Conservation (phyloP, 1,284 basidiomycete genomes). For the Rhodotorula sp. region DNA sequence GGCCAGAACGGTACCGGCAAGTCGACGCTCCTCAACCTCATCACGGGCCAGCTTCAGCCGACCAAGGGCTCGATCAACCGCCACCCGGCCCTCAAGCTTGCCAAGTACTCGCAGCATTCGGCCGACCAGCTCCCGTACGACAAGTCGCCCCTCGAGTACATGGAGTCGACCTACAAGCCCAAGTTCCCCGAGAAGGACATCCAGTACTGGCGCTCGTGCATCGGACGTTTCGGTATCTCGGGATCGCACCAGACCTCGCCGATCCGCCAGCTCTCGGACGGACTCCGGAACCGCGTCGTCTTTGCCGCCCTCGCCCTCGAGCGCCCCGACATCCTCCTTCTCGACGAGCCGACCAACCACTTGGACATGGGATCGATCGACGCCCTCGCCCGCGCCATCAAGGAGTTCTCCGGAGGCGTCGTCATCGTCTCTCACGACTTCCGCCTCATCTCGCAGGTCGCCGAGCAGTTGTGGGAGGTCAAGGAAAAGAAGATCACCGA, state of each 20-base stretch:
- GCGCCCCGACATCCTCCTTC: constrained; percentile 51
- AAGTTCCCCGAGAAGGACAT: constrained; percentile 95
- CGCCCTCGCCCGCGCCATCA: constrained; percentile 89
- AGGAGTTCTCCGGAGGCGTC: constrained; percentile 95
- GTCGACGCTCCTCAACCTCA: constrained; percentile 92
- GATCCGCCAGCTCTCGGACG: constrained; percentile 93
- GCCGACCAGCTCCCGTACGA: constrained; percentile 98
- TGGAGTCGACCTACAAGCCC: constrained; percentile 72
- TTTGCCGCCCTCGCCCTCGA: constrained; percentile 72
- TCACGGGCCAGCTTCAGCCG: constrained; percentile 80
- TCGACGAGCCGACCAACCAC: constrained; percentile 81
- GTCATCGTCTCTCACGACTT: constrained; percentile 98
- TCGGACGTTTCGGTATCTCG: constrained; percentile 93
- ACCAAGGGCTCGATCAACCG: constrained; percentile 80
- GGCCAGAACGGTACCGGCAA: constrained; percentile 98
- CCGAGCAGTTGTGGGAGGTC: constrained; percentile 98
- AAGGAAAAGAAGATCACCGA: constrained; percentile 91
- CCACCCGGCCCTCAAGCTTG: constrained; percentile 86
- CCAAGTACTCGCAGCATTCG: constrained; percentile 88
- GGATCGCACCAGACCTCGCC: constrained; percentile 90
- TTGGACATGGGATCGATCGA: constrained; percentile 94
- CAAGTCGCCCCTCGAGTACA: constrained; percentile 88
- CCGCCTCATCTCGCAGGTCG: constrained; percentile 67
- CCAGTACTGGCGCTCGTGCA: constrained; percentile 87
- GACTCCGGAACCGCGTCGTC: constrained; percentile 88